Evolutionary conservation across 2,329 filamentous ascomycete genomes (phyloP).

Genomic region (Tolypocladium inflatum): DNA sequence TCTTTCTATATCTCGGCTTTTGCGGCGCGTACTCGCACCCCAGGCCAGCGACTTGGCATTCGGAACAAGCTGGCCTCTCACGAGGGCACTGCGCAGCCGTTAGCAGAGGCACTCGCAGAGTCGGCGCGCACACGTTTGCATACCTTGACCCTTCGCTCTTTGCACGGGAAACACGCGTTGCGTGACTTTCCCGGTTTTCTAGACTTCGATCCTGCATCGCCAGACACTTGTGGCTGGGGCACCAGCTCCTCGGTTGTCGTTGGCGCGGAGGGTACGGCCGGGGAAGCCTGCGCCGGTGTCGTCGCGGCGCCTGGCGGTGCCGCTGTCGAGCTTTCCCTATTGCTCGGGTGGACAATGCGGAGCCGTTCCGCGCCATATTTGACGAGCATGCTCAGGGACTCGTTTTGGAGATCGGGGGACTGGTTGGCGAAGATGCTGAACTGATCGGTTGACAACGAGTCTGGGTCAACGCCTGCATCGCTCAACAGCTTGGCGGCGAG

Average conservation of each 20-base stretch:
- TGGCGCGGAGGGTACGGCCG: slow-evolving; percentile 12
- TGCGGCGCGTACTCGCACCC: slow-evolving; percentile 30
- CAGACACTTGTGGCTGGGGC: slow-evolving; percentile 11
- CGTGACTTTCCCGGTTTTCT: slow-evolving; percentile 20
- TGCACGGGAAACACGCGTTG: slow-evolving; percentile 26
- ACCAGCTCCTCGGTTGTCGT: slow-evolving; percentile 22
- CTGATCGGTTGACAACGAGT: slow-evolving; percentile 43
- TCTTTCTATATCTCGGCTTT: slow-evolving; percentile 13
- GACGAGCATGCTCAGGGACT: slow-evolving; percentile 46
- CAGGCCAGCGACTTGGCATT: slow-evolving; percentile 21
- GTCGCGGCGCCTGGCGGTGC: slow-evolving; percentile 16
- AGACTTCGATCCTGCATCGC: slow-evolving; percentile 6
- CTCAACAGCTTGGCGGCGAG: slow-evolving; percentile 37
- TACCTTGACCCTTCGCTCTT: slow-evolving; percentile 27
- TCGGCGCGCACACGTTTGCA: slow-evolving; percentile 1
- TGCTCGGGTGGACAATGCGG: slow-evolving; percentile 44
- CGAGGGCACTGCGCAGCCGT: slow-evolving; percentile 27
- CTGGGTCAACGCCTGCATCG: slow-evolving; percentile 39
- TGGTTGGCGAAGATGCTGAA: slow-evolving; percentile 53
- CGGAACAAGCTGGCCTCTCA: slow-evolving; percentile 27
- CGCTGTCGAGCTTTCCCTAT: slow-evolving; percentile 19
- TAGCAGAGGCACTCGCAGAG: slow-evolving; percentile 4
- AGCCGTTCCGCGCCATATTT: slow-evolving; percentile 48
- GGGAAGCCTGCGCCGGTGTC: slow-evolving; percentile 10
- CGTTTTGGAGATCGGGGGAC: slow-evolving; percentile 42